Evolutionary conservation across 1,139 yeast genomes (phyloP), one percentile per base, ranked within the genome.

Genomic region (Hemisphaericaspora xylofermentans): DNA sequence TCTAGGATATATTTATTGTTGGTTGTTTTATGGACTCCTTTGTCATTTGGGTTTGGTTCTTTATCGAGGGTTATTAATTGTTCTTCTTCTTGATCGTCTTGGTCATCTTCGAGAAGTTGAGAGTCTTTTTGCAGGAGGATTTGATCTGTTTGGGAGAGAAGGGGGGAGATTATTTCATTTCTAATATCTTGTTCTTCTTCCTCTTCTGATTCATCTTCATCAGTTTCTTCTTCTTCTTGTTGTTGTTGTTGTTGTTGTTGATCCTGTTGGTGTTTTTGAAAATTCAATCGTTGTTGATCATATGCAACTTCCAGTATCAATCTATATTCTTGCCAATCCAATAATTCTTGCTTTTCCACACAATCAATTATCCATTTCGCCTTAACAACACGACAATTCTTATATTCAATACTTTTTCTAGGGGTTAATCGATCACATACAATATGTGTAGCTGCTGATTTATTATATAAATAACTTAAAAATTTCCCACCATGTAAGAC

Each of bases 341-440:
- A 60, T 12, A 83, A 51, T 40, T 56, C 62, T 0, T 72, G 67
- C 9, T 60, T 55, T 2, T 66, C 64, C 3, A 88, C 68, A 40
- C 85, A 76, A 33, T 88, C 88, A 0, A 74, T 69, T 2, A 93
- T 73, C 98, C 98, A 93, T 35, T 74, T 73, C 0, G 98, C 96
- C 45, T 63, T 75, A 1, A 89, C 95, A 2, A 93, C 95, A 49
- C 77, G 80, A 60, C 78, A 85, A 49, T 82, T 76, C 28, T 71
- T 68, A 56, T 78, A 88, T 59, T 85, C 83, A 3, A 75, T 60
- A 43, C 72, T 68, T 59, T 93, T 91, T 36, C 88, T 70, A 0
- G 94, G 88, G 0, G 98, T 88, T 43, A 91, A 59, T 27, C 81
- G 71, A 42, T 84, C 81, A 21, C 97, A 95, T 1, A 93, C 66